Conservation (phyloP, 2,329 filamentous ascomycete genomes). For the Phialemoniopsis sp. region DNA sequence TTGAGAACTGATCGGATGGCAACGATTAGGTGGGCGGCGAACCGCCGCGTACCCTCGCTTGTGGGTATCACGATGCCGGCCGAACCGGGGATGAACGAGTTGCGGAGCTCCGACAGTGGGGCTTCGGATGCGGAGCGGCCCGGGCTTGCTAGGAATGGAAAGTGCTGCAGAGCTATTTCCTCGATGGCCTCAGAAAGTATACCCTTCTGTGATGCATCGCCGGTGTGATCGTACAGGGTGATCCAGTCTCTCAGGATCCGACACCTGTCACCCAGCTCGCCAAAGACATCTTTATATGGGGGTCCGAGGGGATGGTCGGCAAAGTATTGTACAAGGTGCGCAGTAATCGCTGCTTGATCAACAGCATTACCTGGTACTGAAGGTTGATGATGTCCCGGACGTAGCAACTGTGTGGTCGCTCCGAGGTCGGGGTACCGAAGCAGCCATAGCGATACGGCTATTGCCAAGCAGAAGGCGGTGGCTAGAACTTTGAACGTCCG, state of each 20-base stretch:
- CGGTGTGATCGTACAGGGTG: constrained; percentile 6
- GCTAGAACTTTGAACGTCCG: no score
- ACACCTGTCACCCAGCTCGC: constrained; percentile 23
- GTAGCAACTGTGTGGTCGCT: no score
- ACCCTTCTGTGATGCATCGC: constrained; percentile 1
- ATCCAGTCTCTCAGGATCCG: constrained; percentile 15
- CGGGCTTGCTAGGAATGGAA: constrained; percentile 17
- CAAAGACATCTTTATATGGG: constrained; percentile 24
- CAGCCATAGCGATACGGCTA: background rate
- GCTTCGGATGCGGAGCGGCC: constrained; percentile 2
- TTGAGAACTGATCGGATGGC: constrained; percentile 21
- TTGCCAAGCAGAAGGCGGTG: background rate
- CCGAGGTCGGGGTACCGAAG: no score
- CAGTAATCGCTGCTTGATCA: no score
- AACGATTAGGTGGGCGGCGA: constrained; percentile 28
- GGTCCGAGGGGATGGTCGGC: constrained; percentile 19
- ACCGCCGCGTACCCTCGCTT: constrained; percentile 23
- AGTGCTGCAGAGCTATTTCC: constrained; percentile 12
- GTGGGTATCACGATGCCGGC: constrained; percentile 29
- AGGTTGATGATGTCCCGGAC: no score
- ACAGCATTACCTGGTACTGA: no score
- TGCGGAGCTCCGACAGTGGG: constrained; percentile 12
- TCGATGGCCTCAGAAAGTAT: constrained; percentile 8
- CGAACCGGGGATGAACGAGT: constrained; percentile 12
- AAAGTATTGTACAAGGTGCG: constrained; percentile 13